Conservation (phyloP, 305 asterid species). For the Plantago coronopus region DNA sequence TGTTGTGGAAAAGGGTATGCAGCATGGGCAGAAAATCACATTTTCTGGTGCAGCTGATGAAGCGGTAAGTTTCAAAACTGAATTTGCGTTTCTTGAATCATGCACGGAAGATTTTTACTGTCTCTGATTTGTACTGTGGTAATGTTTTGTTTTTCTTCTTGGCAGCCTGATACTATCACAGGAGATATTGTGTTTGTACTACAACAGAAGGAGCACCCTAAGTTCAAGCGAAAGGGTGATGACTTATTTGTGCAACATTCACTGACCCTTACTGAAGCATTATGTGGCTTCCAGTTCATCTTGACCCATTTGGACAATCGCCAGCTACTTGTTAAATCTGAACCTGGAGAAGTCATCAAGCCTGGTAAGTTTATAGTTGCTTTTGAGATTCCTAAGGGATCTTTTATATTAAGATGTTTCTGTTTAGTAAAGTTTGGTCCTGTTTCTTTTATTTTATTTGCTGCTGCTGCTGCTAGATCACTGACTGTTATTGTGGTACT, state of each 20-base stretch:
- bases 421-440: background rate
- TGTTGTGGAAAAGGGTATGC: conserved; percentile 60
- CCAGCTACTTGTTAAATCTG: conserved; percentile 84
- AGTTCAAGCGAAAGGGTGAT: conserved; percentile 86
- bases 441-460: background rate
- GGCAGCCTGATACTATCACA: conserved; percentile 87
- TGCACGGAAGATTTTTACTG: background rate
- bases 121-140: background rate
- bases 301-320: conserved; percentile 81
- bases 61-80: conserved; percentile 30
- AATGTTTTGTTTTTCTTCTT: conserved; percentile 5
- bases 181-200: conserved; percentile 85
- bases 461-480: no score
- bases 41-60: conserved; percentile 69
- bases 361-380: conserved; percentile 49
- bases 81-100: background rate
- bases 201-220: conserved; percentile 87
- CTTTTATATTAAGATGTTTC: no score
- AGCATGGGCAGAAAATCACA: conserved; percentile 52
- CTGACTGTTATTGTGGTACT: conserved; percentile 1
- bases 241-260: conserved; percentile 81
- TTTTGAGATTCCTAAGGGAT: background rate
- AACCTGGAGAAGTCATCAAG: conserved; percentile 93
- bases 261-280: conserved; percentile 79
- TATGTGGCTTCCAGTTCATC: conserved; percentile 86